Percentiles rank a stretch among this genome's conserved stretches.
These are phyloP conservation scores for Phytopythium chamaehyphon DNA, from an alignment of 352 stramenopile genomes.

Conservation along the genomic window DNA sequence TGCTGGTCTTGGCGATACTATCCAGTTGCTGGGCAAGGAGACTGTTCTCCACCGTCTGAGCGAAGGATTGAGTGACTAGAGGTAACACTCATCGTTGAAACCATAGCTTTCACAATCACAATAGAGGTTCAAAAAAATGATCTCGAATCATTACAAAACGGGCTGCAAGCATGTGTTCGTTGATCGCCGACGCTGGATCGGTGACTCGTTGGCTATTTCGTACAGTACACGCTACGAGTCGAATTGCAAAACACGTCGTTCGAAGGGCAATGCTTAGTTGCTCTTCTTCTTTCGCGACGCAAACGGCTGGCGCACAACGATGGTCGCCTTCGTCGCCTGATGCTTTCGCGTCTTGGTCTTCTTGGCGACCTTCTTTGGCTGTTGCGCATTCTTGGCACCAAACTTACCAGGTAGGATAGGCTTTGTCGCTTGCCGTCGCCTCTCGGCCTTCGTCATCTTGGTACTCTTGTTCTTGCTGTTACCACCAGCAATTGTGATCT, in stretches of 20 bases:
- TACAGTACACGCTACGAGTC: not conserved
- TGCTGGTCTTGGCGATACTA: conserved; percentile 76
- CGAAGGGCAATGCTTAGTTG: conserved; percentile 17
- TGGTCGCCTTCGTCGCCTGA: conserved; percentile 11
- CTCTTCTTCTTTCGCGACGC: conserved; percentile 32
- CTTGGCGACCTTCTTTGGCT: conserved; percentile 32
- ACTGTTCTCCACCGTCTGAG: conserved; percentile 51
- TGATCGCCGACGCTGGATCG: no score
- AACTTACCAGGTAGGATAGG: conserved; percentile 35
- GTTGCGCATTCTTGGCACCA: conserved; percentile 16
- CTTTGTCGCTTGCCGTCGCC: conserved; percentile 9
- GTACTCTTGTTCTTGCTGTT: not conserved
- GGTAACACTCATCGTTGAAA: not conserved
- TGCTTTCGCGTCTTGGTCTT: conserved; percentile 18
- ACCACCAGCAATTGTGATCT: conserved; percentile 26
- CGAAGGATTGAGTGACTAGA: not conserved
- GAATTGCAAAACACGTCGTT: conserved; percentile 1
- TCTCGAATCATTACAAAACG: no score
- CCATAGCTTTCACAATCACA: not conserved
- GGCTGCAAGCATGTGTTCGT: no score
- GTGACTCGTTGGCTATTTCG: no score
- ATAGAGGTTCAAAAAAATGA: conserved; percentile 5
- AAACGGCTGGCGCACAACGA: conserved; percentile 51
- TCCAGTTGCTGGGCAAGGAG: conserved; percentile 67
- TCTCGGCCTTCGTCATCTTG: conserved; percentile 9